A percentile compares a stretch with the other conserved stretches of the same genome.
These are phyloP conservation scores for Aspergillus piperis DNA, from an alignment of 2,329 filamentous ascomycete species.

Conservation along the genomic window DNA sequence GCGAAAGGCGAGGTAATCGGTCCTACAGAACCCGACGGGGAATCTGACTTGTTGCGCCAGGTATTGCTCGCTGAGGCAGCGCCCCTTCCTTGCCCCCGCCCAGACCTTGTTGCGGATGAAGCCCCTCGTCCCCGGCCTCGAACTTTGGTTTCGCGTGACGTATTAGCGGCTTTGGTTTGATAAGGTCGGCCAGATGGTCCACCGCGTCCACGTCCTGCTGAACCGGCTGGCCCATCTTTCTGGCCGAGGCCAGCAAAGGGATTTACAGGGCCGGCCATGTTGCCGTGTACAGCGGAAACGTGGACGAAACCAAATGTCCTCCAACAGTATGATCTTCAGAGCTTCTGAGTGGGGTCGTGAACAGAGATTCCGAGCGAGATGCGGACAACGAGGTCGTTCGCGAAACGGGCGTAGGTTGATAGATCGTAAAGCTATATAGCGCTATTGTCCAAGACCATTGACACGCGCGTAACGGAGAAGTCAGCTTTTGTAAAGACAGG, in stretches of 20 bases:
- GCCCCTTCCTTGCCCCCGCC: constrained; percentile 25
- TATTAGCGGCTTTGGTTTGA: constrained; percentile 22
- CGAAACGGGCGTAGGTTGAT: constrained; percentile 6
- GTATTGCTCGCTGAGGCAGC: constrained; percentile 15
- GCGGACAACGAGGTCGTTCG: neutral
- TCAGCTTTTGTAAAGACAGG: constrained; percentile 18
- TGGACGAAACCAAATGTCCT: constrained; percentile 15
- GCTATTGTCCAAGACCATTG: constrained; percentile 20
- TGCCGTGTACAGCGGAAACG: constrained; percentile 28
- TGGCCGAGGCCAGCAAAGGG: constrained; percentile 31
- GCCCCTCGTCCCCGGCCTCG: constrained; percentile 27
- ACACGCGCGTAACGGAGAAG: constrained; percentile 23
- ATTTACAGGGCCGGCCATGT: constrained; percentile 35
- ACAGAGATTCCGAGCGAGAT: neutral
- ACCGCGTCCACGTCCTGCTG: constrained; percentile 31
- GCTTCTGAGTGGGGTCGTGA: neutral
- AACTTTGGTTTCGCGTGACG: constrained; percentile 17
- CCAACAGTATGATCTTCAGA: neutral
- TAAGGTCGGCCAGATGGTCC: constrained; percentile 18
- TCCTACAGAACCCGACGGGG: constrained; percentile 8
- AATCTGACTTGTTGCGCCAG: constrained; percentile 22
- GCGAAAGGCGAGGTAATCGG: constrained; percentile 28
- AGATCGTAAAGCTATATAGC: constrained; percentile 15
- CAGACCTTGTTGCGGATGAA: constrained; percentile 13
- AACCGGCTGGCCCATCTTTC: constrained; percentile 26